Evolutionary conservation across 495 filamentous ascomycete genomes (phyloP).

Genomic region (Filosporella fistucella): DNA sequence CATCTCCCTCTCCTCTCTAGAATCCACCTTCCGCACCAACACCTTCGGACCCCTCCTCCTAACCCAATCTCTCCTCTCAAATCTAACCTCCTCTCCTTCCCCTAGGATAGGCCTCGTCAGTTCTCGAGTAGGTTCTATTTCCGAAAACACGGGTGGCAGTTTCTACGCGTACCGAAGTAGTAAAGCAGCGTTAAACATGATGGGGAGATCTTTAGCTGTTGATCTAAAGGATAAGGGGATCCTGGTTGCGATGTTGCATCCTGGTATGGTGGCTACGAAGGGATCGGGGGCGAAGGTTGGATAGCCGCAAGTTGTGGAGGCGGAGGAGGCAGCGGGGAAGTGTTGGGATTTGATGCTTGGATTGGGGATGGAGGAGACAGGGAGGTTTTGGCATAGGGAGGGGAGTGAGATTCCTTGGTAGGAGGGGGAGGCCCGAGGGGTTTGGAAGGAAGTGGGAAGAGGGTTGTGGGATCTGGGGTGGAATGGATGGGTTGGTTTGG

Average conservation of each 20-base stretch:
- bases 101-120: not conserved
- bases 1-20: not conserved
- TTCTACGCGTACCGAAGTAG: not conserved
- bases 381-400: not conserved
- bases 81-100: not conserved
- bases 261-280: not conserved
- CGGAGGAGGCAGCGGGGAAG: not conserved
- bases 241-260: not conserved
- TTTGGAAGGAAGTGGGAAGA: not conserved
- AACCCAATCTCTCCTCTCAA: not conserved
- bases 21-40: not conserved
- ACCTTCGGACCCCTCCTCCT: not conserved
- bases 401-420: not conserved
- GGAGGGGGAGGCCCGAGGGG: not conserved
- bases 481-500: too few relatives aligned
- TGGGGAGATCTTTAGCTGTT: not conserved
- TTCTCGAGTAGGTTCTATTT: not conserved
- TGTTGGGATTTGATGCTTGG: not conserved
- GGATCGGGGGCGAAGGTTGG: not conserved
- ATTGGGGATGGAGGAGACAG: not conserved
- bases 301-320: not conserved
- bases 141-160: not conserved
- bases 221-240: not conserved
- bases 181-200: not conserved
- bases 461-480: not conserved